Evolutionary conservation across 805 yeast species (phyloP).

Genomic region (Ogataea salicorniae): DNA sequence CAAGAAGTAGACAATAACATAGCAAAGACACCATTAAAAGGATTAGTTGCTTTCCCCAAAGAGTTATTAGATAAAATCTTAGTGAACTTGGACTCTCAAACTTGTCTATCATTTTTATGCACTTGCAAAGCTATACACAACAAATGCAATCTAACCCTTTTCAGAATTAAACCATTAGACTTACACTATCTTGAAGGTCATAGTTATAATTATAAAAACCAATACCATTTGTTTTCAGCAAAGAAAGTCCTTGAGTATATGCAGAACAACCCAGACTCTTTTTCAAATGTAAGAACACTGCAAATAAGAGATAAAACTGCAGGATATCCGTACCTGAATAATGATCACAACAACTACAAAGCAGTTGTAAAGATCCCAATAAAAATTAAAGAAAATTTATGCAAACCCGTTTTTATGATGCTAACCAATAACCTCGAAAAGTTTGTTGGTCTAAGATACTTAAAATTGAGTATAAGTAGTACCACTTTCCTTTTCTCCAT

Average conservation of each 20-base stretch:
- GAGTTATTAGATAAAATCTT: conserved; percentile 23
- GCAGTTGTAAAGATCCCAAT: too few species aligned
- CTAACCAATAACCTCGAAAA: background rate
- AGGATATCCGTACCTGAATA: background rate
- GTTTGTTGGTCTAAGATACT: conserved; percentile 7
- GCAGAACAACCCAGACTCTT: conserved; percentile 9
- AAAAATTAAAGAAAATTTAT: too few species aligned
- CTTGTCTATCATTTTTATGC: conserved; percentile 15
- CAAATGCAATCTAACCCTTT: conserved; percentile 16
- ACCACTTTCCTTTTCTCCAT: conserved; percentile 3
- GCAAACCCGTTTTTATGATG: background rate
- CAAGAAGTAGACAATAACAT: background rate
- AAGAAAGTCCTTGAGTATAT: conserved; percentile 7
- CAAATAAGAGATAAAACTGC: conserved; percentile 9
- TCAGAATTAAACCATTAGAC: conserved; percentile 13
- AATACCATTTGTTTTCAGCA: conserved; percentile 1
- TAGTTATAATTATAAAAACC: too few species aligned
- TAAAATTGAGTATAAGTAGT: conserved; percentile 14
- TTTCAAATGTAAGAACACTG: conserved; percentile 11
- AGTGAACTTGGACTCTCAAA: conserved; percentile 5
- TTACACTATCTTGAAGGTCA: conserved; percentile 10
- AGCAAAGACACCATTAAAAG: background rate
- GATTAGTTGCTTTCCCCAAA: conserved; percentile 9
- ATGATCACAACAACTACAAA: too few species aligned
- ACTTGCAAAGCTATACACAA: conserved; percentile 15